Percentiles rank a stretch among this genome's conserved stretches.
Conservation (phyloP, 768 basidiomycete species). For the Russula virescens region DNA sequence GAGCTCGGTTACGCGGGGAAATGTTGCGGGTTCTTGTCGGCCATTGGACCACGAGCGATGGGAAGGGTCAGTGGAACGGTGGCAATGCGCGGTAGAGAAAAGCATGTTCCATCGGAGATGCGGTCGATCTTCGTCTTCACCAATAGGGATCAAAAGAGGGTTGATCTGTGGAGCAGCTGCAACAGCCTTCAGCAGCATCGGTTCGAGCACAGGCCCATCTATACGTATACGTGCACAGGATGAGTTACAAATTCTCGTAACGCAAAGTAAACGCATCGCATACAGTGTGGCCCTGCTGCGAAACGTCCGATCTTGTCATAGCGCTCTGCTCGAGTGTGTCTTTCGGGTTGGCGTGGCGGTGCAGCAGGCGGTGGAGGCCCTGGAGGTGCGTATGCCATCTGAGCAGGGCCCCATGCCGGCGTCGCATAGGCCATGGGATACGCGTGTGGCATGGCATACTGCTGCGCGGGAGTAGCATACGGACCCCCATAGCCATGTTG, state of each 20-base stretch:
- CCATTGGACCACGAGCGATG: slow-evolving; percentile 63
- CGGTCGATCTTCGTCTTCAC: slow-evolving; percentile 39
- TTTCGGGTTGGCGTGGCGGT: slow-evolving; percentile 26
- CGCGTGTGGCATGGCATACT: slow-evolving; percentile 17
- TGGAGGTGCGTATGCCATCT: slow-evolving; percentile 11
- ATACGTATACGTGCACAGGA: slow-evolving; percentile 3
- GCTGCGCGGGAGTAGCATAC: slow-evolving; percentile 14
- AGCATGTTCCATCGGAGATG: slow-evolving; percentile 74
- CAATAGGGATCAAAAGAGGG: slow-evolving; percentile 49
- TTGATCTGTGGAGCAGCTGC: slow-evolving; percentile 47
- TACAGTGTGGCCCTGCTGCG: slow-evolving; percentile 40
- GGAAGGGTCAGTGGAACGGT: slow-evolving; percentile 53
- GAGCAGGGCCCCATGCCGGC: slow-evolving; percentile 5
- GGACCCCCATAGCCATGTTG: slow-evolving; percentile 10
- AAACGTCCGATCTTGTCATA: slow-evolving; percentile 34
- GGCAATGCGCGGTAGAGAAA: slow-evolving; percentile 53
- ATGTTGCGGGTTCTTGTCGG: slow-evolving; percentile 58
- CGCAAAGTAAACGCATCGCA: slow-evolving; percentile 24
- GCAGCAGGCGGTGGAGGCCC: slow-evolving; percentile 26
- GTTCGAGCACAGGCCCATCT: slow-evolving; percentile 70
- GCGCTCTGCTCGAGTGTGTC: slow-evolving; percentile 29
- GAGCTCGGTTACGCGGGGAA: slow-evolving; percentile 50
- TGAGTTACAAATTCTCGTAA: neutral
- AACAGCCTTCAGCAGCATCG: slow-evolving; percentile 49
- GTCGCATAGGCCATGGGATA: slow-evolving; percentile 16